Base-by-base conservation (phyloP, 495 filamentous ascomycete genomes). In the Lichina pygmaea region DNA sequence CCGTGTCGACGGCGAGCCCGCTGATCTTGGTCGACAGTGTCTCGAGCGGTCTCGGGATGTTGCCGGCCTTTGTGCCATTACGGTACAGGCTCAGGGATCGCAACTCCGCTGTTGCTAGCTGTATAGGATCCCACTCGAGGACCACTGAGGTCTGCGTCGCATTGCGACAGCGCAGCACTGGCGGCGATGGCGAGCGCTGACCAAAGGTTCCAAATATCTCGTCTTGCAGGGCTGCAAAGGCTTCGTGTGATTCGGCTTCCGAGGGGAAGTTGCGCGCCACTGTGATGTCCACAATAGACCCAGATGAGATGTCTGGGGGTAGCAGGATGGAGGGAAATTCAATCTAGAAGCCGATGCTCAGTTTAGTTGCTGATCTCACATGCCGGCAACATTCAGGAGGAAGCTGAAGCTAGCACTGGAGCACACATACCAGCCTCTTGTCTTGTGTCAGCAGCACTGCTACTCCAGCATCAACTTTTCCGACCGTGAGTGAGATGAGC, bases 251-350 rank as follows among this genome's bases (percentile, higher is more conserved):
- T 49, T 70, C 66, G 44, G 66, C 50, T 64, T 99, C 89, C 36
- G 85, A 79, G 44, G 62, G 56, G 46, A 72, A 63, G 60, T 99
- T 99, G 57, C 86, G 84, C 45, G 81, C 64, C 55, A 95, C 89
- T 47, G 81, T 86, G 60, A 99, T 94, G 58, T 99, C 91, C 58
- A 99, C 91, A 54, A 95, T 95, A 55, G 78, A 85, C 53, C 89
- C 89, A 17, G 82, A 92, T 47, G 80, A 70, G 60, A 95, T 99
- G 54, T 92, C 83, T 44, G 78, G 77, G 0, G 89, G 89, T 32
- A 99, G 79, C 42, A 99, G 80, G 48, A 95, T 92, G 33, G 91
- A 95, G 43, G 89, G 89, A 57, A 95, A 99, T 65, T 99, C 89
- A 54, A 97, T 95, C 89, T 95, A 46, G 36, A 10, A 12, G 11